phyloP scores from a whole-genome alignment of 2,329 filamentous ascomycete species.

The Graphilbum sp. region DNA sequence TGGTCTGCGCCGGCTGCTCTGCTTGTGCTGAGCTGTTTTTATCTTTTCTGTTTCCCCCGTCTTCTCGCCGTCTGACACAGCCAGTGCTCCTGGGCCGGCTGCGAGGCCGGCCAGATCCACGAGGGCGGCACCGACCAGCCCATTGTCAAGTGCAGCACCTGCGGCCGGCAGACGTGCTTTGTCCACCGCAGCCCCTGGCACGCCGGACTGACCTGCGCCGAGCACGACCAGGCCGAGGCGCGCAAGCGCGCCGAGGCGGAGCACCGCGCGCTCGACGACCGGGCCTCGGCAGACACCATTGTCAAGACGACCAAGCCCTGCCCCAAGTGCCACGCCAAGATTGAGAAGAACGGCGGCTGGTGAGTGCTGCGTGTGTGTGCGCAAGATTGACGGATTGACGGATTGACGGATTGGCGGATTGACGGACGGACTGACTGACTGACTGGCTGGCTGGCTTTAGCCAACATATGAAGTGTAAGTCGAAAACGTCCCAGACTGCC shows the following conservation, averaged over 20 bases:
- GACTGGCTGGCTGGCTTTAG: too few species aligned
- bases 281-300: not conserved
- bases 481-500: not conserved
- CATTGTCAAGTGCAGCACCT: not conserved
- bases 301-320: not conserved
- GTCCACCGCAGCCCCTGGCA: not conserved
- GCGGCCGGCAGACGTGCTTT: not conserved
- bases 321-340: not conserved
- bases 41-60: too few species aligned
- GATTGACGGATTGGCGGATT: too few species aligned
- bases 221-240: not conserved
- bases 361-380: not conserved
- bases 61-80: not conserved
- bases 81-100: not conserved
- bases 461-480: not conserved
- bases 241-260: too few species aligned
- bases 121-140: not conserved
- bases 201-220: not conserved
- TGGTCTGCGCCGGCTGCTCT: not conserved
- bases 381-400: too few species aligned
- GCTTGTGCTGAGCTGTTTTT: not conserved
- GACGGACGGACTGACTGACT: too few species aligned
- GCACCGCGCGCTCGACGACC: not conserved
- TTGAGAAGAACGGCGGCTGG: slow-evolving; percentile 1
- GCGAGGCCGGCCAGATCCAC: not conserved